Conservation (phyloP, 176 grass and related monocot species). For the Rhynchospora breviuscula region DNA sequence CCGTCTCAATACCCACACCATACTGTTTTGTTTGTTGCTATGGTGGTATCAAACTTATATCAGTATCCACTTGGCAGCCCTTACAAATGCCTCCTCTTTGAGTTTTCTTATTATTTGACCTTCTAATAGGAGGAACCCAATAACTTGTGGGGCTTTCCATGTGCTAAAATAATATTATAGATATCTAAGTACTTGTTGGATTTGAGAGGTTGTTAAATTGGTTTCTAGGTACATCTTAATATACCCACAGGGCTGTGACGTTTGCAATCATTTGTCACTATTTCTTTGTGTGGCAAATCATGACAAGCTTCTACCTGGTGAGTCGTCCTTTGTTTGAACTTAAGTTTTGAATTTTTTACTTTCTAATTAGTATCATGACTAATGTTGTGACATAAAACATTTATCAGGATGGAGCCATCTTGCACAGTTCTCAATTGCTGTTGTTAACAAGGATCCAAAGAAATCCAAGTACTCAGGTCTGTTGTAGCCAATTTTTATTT, state of each 20-base stretch:
- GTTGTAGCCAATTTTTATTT: constrained; percentile 5
- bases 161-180: constrained; percentile 1
- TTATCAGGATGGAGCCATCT: constrained; percentile 94
- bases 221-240: constrained; percentile 88
- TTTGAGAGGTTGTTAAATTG: constrained; percentile 7
- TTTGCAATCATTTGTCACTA: constrained; percentile 89
- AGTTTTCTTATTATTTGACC: background rate
- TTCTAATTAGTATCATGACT: background rate
- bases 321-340: constrained; percentile 25
- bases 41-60: background rate
- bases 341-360: background rate
- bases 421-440: constrained; percentile 92
- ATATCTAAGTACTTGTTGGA: background rate
- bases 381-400: background rate
- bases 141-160: constrained; percentile 1
- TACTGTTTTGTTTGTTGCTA: background rate
- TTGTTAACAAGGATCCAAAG: constrained; percentile 92
- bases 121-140: background rate
- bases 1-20: background rate
- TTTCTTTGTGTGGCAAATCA: constrained; percentile 98
- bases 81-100: background rate
- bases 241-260: constrained; percentile 97
- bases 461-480: constrained; percentile 97
- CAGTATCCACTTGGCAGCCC: background rate
- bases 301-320: constrained; percentile 92